Evolutionary conservation across 805 yeast genomes (phyloP).

Genomic region (Blastobotrys robertii): DNA sequence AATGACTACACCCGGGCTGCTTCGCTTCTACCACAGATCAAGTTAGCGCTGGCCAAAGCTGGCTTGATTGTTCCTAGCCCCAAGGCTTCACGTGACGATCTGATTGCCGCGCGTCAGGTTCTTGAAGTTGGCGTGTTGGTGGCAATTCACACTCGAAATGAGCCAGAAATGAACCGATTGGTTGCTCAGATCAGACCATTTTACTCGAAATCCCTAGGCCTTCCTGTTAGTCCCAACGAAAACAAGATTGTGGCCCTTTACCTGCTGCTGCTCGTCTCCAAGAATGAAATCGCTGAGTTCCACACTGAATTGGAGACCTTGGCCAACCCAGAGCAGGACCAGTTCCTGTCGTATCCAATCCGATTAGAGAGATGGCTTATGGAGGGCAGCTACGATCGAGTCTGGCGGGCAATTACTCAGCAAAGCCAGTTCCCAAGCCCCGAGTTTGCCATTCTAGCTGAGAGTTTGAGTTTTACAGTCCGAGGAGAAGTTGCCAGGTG

Average conservation of each 20-base stretch:
- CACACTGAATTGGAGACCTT: conserved; percentile 81
- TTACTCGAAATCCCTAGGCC: conserved; percentile 39
- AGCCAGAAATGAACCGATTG: conserved; percentile 59
- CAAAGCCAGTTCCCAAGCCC: conserved; percentile 41
- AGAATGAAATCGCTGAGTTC: conserved; percentile 77
- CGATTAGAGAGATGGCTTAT: conserved; percentile 86
- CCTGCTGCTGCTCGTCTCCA: conserved; percentile 64
- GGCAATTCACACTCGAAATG: conserved; percentile 53
- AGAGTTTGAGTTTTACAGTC: conserved; percentile 65
- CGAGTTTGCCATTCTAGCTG: conserved; percentile 73
- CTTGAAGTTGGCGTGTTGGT: conserved; percentile 83
- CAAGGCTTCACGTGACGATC: conserved; percentile 38
- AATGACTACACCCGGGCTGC: conserved; percentile 55
- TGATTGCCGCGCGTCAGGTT: conserved; percentile 68
- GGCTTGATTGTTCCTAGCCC: conserved; percentile 63
- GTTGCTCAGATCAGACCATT: conserved; percentile 70
- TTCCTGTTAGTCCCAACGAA: conserved; percentile 47
- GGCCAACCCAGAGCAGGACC: conserved; percentile 55
- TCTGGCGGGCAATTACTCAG: conserved; percentile 65
- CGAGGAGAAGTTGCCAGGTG: conserved; percentile 80
- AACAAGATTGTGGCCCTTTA: conserved; percentile 69
- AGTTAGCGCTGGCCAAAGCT: conserved; percentile 68
- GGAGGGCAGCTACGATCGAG: conserved; percentile 94
- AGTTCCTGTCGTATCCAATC: conserved; percentile 72
- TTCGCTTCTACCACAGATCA: conserved; percentile 56